Conservation (phyloP, 73 alveolate genomes). For the Paramecium pentaurelia region DNA sequence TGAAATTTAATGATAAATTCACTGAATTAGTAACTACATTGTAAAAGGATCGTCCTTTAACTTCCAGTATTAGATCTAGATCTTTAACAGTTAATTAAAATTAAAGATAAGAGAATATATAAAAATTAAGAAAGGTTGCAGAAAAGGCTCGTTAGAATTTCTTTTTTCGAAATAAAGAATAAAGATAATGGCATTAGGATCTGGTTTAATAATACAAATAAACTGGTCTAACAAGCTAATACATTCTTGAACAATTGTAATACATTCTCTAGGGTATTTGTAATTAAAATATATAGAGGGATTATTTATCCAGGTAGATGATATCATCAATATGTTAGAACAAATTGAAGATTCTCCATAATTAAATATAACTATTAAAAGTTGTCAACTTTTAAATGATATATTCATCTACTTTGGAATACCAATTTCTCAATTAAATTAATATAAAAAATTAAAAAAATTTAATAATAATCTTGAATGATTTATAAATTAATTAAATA, state of each 20-base stretch:
- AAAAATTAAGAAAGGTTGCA: background rate
- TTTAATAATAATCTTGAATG: background rate
- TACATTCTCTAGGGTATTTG: background rate
- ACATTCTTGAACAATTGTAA: background rate
- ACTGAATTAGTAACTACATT: background rate
- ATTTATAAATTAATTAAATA: background rate
- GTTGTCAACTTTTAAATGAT: background rate
- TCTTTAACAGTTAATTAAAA: background rate
- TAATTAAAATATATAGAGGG: background rate
- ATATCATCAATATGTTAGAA: background rate
- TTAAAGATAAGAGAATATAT: background rate
- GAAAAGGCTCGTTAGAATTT: background rate
- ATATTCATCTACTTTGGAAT: background rate
- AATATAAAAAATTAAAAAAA: background rate
- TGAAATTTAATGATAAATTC: background rate
- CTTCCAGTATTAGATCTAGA: background rate
- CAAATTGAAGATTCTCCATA: background rate
- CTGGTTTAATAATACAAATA: background rate
- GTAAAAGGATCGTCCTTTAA: background rate
- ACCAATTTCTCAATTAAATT: background rate
- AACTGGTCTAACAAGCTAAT: background rate
- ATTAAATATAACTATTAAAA: background rate
- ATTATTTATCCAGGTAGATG: background rate
- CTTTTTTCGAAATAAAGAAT: background rate
- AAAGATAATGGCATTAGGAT: background rate